Evolutionary conservation across 345 rosid species (phyloP).

Genomic region (Eucalyptus dawsonii): DNA sequence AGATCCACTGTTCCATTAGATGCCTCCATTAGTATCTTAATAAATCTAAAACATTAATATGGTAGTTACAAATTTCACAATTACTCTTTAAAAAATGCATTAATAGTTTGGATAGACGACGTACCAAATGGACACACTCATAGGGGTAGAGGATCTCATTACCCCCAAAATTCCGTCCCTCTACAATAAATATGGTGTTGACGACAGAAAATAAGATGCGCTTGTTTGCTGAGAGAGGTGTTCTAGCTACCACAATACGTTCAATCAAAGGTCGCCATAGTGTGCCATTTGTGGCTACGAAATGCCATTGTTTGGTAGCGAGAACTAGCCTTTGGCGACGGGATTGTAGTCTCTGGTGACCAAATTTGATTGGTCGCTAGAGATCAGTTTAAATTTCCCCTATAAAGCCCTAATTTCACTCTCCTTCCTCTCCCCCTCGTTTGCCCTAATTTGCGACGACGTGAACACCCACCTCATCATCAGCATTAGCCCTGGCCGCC

Average conservation of each 20-base stretch:
- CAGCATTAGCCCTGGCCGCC: not conserved
- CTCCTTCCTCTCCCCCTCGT: not conserved
- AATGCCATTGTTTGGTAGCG: not conserved
- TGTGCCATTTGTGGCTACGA: not conserved
- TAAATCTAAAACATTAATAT: not conserved
- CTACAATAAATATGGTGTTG: not conserved
- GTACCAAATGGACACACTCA: not conserved
- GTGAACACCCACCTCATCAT: not conserved
- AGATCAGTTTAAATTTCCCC: not conserved
- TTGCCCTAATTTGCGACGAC: not conserved
- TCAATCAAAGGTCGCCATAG: not conserved
- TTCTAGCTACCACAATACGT: not conserved
- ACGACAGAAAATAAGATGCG: not conserved
- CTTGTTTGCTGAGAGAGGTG: not conserved
- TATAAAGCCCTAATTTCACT: not conserved
- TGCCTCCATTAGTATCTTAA: not conserved
- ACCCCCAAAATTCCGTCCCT: not conserved
- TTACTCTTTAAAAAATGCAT: not conserved
- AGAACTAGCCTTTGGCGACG: not conserved
- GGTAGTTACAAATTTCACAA: not conserved
- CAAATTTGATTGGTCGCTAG: not conserved
- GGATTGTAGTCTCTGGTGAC: not conserved
- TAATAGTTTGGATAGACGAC: not conserved
- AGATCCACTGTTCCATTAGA: not conserved
- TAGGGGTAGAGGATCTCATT: not conserved